Evolutionary conservation across 345 rosid species (phyloP), one percentile per base, ranked within the genome.

Genomic region (Gossypioides kirkii): DNA sequence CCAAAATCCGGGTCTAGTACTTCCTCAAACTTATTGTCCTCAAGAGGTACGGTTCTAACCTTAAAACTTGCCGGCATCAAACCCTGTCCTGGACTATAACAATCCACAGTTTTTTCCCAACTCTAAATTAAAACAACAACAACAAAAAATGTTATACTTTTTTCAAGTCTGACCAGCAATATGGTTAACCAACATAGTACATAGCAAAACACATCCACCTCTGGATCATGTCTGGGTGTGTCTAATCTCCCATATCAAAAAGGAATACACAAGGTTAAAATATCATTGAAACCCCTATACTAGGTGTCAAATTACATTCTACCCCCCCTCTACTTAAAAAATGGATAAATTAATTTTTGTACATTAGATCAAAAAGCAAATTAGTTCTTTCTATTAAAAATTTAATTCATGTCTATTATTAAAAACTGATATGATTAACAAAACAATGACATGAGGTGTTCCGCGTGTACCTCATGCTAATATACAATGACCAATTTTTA

Each of bases 71-170:
- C 95, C 20, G 97, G 97, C 97, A 91, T 91, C 78, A 91, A 80
- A 1, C 97, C 97, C 77, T 88, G 97, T 11, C 97, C 97, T 1
- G 95, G 97, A 82, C 97, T 89, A 80, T 89, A 91, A 76, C 95
- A 91, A 78, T 91, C 97, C 71, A 91, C 97, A 0, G 97, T 91
- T 82, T 90, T 91, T 87, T 91, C 97, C 97, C 97, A 90, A 70
- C 97, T 91, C 97, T 91, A 55, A 3, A 56, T 62, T 38, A 45
- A 47, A 78, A 73, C 46, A 32, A 32, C 38, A 32, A 7, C 7
- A 32, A 32, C 58, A 61, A 78, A 26, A 73, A 41, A 17, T 7
- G 22, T 10, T 4, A 26, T 25, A n/a, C 22, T 16, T 12, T 47
- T 13, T 1, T 32, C 38, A 14, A 67, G 71, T 47, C 28, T 23